Percentiles rank a stretch among this genome's conserved stretches.
Conservation (phyloP, 2,329 filamentous ascomycete species). For the Byssothecium circinans region DNA sequence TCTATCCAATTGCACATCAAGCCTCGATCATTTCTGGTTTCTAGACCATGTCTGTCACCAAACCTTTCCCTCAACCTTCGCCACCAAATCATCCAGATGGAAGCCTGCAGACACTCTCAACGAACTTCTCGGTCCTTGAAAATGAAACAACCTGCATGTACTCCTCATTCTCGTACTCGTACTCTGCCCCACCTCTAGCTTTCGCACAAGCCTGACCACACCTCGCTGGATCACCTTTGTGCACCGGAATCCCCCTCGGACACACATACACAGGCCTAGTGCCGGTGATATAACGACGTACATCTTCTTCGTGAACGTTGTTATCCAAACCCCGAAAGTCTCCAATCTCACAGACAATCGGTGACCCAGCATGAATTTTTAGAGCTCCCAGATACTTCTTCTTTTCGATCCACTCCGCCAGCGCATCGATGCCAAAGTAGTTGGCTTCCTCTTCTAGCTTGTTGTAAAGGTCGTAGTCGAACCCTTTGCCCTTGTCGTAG, state of each 20-base stretch:
- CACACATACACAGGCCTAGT: slow-evolving; percentile 14
- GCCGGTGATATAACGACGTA: neutral
- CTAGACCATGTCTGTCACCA: too few relatives aligned
- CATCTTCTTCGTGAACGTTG: neutral
- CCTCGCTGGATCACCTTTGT: slow-evolving; percentile 9
- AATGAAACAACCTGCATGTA: slow-evolving; percentile 12
- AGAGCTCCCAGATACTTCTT: slow-evolving; percentile 27
- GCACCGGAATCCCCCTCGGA: slow-evolving; percentile 14
- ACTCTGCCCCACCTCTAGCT: neutral
- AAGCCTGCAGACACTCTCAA: slow-evolving; percentile 5
- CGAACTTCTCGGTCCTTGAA: slow-evolving; percentile 4
- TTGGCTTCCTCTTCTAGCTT: slow-evolving; percentile 37
- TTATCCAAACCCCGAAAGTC: too few relatives aligned
- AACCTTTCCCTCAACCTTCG: too few relatives aligned
- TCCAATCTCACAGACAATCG: too few relatives aligned
- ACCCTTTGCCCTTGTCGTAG: slow-evolving; percentile 31
- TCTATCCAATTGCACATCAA: too few relatives aligned
- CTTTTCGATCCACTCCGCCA: slow-evolving; percentile 37
- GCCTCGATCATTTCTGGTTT: too few relatives aligned
- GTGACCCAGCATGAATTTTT: neutral
- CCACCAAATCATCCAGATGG: too few relatives aligned
- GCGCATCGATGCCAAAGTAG: slow-evolving; percentile 35
- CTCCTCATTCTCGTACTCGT: slow-evolving; percentile 13
- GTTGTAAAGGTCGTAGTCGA: slow-evolving; percentile 41
- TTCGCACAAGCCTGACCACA: slow-evolving; percentile 10